Base-by-base conservation (phyloP, 495 filamentous ascomycete genomes). In the Pseudevernia furfuracea region DNA sequence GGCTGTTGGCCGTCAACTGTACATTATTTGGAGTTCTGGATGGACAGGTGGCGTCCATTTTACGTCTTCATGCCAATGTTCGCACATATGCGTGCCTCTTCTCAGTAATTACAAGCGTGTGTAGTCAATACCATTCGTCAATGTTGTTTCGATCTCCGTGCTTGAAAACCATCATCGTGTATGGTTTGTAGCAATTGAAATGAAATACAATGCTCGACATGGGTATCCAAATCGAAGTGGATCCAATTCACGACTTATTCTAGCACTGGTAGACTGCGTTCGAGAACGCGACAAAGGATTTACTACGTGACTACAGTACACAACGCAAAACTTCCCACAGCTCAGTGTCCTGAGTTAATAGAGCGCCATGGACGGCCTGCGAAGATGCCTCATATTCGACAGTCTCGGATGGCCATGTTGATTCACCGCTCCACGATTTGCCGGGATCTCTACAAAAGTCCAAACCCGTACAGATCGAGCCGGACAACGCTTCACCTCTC, bases 401-500 rank as follows among this genome's bases (percentile, higher is more conserved):
- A 21, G 28, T 34, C 17, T 34, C 52, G 19, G 19, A 32, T 21
- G 30, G 30, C 4, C 39, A 60, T 60, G 58, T 14, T 46, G 46
- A 10, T 34, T 28, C 28, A 19, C 25, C 58, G 39, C 12, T 17
- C 58, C 58, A 10, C 46, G 32, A 34, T n/a, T 34, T 15, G 25
- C 32, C 25, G 4, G 15, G 2, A 28, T 44, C 58, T 36, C 23
- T 32, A 32, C 25, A 46, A 46, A 3, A 9, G 28, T n/a, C 52
- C n/a, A 17, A 25, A 0, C 1, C 25, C 5, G 6, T 37, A 60
- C 39, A 19, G 9, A 21, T 34, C 58, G 0, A 34, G 25, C 37
- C 39, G 0, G 39, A 55, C 25, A 30, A 48, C 74, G 76, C 64
- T 71, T 70, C 60, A 58, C 68, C 43, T 59, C 76, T 74, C 83